Base-by-base conservation (phyloP, 345 rosid species). In the Xanthoceras sorbifolium region DNA sequence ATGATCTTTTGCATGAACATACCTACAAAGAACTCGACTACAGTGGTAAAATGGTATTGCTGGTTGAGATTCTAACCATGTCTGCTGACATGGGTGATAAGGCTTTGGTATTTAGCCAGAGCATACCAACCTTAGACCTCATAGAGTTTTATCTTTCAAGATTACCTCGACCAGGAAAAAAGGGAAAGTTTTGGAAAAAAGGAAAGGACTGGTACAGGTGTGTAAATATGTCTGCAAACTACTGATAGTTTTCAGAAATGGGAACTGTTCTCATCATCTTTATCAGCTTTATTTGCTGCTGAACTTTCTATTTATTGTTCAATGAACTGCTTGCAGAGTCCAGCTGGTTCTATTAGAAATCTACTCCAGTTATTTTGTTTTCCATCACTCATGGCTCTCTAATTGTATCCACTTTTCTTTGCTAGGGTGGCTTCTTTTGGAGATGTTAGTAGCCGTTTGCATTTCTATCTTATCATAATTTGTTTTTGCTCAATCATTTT, bases 131-230 rank as follows among this genome's bases (percentile, higher is more conserved):
- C 12, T 79, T 97, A 79, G 99, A 97, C 89, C 97, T 97, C 80
- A 94, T 97, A 80, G 98, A 97, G 82, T 84, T 92, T 71, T 92
- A 92, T 83, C 91, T 97, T 78, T 91, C 99, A 80, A 89, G 86
- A 84, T 82, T 94, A 72, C 81, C 91, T 77, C 94, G 97, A 64
- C 91, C 36, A 55, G 90, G 89, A 20, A 94, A 90, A 75, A 82
- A 71, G 26, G 98, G 92, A 74, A 97, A 94, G 87, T 87, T 85
- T 71, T 97, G 99, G 98, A 92, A 90, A 85, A 97, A 92, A 73
- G 96, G 94, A 62, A 94, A 94, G 81, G 99, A 97, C 79, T 97
- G 98, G 99, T 97, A 94, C 77, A 92, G 99, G 99, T 97, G 76
- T 46, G 97, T 86, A 67, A 64, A 18, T 72, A 28, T 74, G 3